Evolutionary conservation across 257 asterid species (phyloP).

Genomic region (Penstemon newberryi): DNA sequence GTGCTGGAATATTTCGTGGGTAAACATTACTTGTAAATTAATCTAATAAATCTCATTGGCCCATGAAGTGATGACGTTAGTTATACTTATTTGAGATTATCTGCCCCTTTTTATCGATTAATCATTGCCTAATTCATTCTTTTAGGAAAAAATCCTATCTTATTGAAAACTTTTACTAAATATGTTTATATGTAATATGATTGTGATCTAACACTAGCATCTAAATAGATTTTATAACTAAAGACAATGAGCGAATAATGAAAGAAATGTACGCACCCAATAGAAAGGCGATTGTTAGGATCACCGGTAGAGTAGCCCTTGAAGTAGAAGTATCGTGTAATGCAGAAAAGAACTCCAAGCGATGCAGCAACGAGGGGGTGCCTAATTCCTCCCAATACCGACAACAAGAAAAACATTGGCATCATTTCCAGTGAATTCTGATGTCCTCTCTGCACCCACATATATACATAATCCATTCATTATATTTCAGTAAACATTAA

Average conservation of each 20-base stretch:
- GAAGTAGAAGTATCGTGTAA: slow-evolving; percentile 73
- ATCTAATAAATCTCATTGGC: no score
- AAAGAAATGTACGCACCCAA: slow-evolving; percentile 50
- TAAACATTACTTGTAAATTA: neutral
- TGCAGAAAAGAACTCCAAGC: slow-evolving; percentile 49
- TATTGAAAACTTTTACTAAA: neutral
- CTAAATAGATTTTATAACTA: neutral
- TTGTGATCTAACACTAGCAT: neutral
- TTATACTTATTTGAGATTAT: neutral
- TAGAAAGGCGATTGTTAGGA: slow-evolving; percentile 56
- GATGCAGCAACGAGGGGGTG: slow-evolving; percentile 66
- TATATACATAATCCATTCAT: neutral
- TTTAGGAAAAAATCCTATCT: neutral
- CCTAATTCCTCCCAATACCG: slow-evolving; percentile 70
- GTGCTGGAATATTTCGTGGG: neutral
- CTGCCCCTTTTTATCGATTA: neutral
- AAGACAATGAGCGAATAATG: neutral
- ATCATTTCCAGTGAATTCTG: slow-evolving; percentile 90
- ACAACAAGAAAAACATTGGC: slow-evolving; percentile 64
- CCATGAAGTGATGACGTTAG: no score
- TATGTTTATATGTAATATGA: neutral
- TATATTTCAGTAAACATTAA: neutral
- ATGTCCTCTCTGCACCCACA: slow-evolving; percentile 82
- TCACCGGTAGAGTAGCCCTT: slow-evolving; percentile 78
- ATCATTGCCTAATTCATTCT: neutral